Percentiles rank a stretch among this genome's conserved stretches.
These are phyloP conservation scores for Blastobotrys aristatus DNA, from an alignment of 1,139 yeast species.

Conservation along the genomic window DNA sequence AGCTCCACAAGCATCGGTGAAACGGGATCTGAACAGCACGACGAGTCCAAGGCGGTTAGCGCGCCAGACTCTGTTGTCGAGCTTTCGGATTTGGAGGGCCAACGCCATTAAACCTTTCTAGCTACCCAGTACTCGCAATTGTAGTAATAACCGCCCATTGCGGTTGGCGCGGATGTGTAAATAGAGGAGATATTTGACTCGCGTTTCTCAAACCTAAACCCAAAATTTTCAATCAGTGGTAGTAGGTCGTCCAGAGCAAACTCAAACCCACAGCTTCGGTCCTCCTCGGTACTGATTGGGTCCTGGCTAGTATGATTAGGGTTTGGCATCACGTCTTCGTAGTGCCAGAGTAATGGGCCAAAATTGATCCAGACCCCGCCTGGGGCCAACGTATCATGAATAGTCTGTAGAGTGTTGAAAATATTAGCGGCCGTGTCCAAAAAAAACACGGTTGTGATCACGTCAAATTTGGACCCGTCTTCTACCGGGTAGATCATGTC, in stretches of 20 bases:
- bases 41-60: background rate
- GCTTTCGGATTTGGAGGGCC: background rate
- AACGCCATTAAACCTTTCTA: too few species aligned
- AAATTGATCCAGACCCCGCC: conserved; percentile 76
- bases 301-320: conserved; percentile 18
- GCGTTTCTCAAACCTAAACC: conserved; percentile 49
- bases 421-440: conserved; percentile 75
- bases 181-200: conserved; percentile 45
- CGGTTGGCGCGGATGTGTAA: conserved; percentile 51
- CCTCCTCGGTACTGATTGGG: conserved; percentile 24
- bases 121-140: conserved; percentile 74
- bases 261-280: conserved; percentile 54
- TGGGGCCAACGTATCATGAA: conserved; percentile 46
- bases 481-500: conserved; percentile 65
- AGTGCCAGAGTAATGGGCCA: conserved; percentile 87
- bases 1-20: background rate
- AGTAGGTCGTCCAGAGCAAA: conserved; percentile 57
- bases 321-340: conserved; percentile 49
- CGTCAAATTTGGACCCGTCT: conserved; percentile 38
- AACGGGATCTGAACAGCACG: background rate
- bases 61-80: background rate
- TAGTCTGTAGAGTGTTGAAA: conserved; percentile 59
- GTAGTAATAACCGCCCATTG: conserved; percentile 57
- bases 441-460: conserved; percentile 68
- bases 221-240: conserved; percentile 44